A percentile compares a stretch with the other conserved stretches of the same genome.
These are phyloP conservation scores for Sequoiadendron giganteum DNA, from an alignment of 75 land plant genomes.

Conservation along the genomic window DNA sequence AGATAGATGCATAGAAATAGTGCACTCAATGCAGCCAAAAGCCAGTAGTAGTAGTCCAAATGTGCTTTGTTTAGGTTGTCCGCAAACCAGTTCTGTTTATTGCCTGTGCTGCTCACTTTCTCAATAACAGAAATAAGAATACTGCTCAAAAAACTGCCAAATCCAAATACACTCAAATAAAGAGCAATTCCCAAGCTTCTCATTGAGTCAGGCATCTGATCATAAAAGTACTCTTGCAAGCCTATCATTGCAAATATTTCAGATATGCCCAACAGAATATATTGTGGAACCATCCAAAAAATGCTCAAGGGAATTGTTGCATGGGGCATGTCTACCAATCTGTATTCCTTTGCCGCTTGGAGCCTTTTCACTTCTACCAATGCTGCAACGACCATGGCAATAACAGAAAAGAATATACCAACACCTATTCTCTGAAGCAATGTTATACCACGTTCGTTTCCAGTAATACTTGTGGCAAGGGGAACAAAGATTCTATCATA, in stretches of 20 bases:
- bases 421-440: conserved; percentile 66
- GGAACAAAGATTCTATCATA: conserved; percentile 32
- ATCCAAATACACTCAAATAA: conserved; percentile 41
- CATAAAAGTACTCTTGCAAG: conserved; percentile 72
- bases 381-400: conserved; percentile 64
- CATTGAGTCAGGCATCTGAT: conserved; percentile 15
- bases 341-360: conserved; percentile 23
- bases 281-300: conserved; percentile 61
- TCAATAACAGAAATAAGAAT: conserved; percentile 30
- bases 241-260: conserved; percentile 56
- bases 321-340: conserved; percentile 36
- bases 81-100: conserved; percentile 40
- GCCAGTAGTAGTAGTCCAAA: too few species aligned
- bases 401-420: conserved; percentile 16
- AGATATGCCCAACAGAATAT: conserved; percentile 37
- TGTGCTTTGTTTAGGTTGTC: conserved; percentile 23
- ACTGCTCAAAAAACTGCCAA: conserved; percentile 49
- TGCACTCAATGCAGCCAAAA: conserved; percentile 15
- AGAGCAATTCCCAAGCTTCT: conserved; percentile 63
- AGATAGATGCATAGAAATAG: background rate
- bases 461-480: conserved; percentile 19
- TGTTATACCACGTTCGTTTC: conserved; percentile 25
- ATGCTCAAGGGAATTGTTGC: conserved; percentile 45
- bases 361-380: conserved; percentile 51
- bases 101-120: conserved; percentile 16